Evolutionary conservation across 305 asterid species (phyloP).

Genomic region (Fraxinus sp.): DNA sequence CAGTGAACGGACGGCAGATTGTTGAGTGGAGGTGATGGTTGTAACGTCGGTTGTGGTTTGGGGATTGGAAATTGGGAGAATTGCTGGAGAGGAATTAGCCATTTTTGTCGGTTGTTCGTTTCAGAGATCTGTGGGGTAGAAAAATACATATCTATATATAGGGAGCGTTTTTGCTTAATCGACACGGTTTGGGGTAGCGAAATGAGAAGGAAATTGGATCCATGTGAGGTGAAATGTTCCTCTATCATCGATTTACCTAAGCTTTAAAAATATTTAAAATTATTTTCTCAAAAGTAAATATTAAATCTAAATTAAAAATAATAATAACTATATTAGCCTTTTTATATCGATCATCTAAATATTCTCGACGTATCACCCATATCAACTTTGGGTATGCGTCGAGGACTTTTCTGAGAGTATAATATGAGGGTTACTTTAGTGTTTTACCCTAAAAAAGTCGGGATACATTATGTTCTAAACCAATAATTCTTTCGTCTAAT

Average conservation of each 20-base stretch:
- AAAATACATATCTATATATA: background rate
- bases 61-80: conserved; percentile 57
- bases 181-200: background rate
- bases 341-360: no score
- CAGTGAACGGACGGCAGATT: conserved; percentile 44
- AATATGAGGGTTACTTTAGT: background rate
- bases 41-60: conserved; percentile 31
- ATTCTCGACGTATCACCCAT: background rate
- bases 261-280: background rate
- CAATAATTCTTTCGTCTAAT: background rate
- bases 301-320: no score
- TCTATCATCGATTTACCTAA: background rate
- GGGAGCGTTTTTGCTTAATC: background rate
- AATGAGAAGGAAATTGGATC: background rate
- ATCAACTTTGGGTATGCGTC: background rate
- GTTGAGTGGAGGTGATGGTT: conserved; percentile 31
- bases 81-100: conserved; percentile 57
- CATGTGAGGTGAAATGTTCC: background rate
- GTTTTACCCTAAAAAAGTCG: background rate
- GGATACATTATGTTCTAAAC: background rate
- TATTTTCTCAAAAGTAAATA: background rate
- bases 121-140: background rate
- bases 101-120: conserved; percentile 16
- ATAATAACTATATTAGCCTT: no score
- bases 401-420: background rate